phyloP scores from a whole-genome alignment of 345 rosid genomes.

The Erodium maritimum region DNA sequence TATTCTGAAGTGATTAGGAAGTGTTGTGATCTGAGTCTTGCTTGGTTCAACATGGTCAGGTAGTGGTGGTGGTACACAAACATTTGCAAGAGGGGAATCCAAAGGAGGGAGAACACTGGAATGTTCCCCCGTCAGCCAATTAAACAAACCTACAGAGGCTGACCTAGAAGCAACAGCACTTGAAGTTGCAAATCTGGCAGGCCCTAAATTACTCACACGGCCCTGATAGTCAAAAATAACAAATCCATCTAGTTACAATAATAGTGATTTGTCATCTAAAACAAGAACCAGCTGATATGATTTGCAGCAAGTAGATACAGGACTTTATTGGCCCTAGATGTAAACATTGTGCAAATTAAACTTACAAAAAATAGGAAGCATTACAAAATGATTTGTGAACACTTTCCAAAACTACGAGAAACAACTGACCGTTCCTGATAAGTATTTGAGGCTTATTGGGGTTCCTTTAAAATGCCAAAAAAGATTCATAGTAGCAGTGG shows the following conservation, averaged over 20 bases:
- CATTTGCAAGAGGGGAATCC: conserved; percentile 44
- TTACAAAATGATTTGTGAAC: too few relatives aligned
- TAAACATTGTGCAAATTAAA: too few relatives aligned
- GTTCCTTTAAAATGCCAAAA: too few relatives aligned
- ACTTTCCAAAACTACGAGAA: too few relatives aligned
- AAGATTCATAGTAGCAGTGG: too few relatives aligned
- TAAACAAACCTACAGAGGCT: conserved; percentile 37
- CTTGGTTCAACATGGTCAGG: conserved; percentile 60
- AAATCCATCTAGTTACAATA: background rate
- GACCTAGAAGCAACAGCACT: conserved; percentile 40
- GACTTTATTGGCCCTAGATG: too few relatives aligned
- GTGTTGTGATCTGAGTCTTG: conserved; percentile 43
- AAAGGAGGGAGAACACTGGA: conserved; percentile 18
- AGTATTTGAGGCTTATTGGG: too few relatives aligned
- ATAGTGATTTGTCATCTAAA: too few relatives aligned
- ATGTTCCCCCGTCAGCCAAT: conserved; percentile 57
- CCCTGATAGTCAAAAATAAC: conserved; percentile 12
- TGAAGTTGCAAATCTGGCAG: conserved; percentile 40
- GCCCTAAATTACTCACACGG: conserved; percentile 12
- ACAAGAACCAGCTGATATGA: too few relatives aligned
- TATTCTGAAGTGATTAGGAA: conserved; percentile 47
- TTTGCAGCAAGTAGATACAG: too few relatives aligned
- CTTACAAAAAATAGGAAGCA: too few relatives aligned
- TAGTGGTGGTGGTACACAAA: conserved; percentile 50
- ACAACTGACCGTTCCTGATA: too few relatives aligned